Base-by-base conservation (phyloP, 2,329 filamentous ascomycete genomes). In the Monilinia laxa region DNA sequence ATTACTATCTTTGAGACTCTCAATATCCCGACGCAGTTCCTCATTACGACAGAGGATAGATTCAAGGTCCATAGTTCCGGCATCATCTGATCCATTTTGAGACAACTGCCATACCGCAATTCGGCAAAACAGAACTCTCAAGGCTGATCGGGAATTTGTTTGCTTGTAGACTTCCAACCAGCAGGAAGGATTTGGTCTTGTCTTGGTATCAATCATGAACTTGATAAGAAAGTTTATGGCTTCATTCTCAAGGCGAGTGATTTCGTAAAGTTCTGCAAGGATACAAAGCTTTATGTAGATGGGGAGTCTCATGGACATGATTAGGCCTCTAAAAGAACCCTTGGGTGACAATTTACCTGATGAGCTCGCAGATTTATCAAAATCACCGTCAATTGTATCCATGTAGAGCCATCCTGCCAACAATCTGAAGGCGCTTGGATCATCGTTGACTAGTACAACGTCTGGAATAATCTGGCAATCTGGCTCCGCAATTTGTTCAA, bases 161-260 rank as follows among this genome's bases (percentile, higher is more conserved):
- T 47, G 42, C 12, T 35, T 49, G 20, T 59, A 59, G 18, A 49
- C 57, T 42, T 59, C 57, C 18, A 59, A 35, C 57, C 57, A 59
- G 14, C 57, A 59, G 3, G 57, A 59, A 49, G 57, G 42, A 23
- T 59, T 59, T 2, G 57, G 42, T 59, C 12, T 49, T 16, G 42
- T 42, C 12, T 59, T 49, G 20, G 57, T 59, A n/a, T 49, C 57
- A 18, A 49, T 9, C 57, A 59, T 59, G 28, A 59, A 59, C 7
- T 59, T 59, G 28, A 59, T 49, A 9, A 59, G 42, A 7, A 49
- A 35, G 20, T 49, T 4, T 4, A 59, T 59, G 0, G 57, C 45
- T 49, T 59, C 42, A 35, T 49, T 42, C 9, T 59, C 40, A 7
- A 59, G 57, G 25, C 57, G 25, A 0, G 42, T 6, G 20, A 59